Percentiles rank a stretch among this genome's conserved stretches.
These are phyloP conservation scores for Melampsora larici-populina DNA, from an alignment of 1,284 basidiomycete genomes.

Conservation along the genomic window DNA sequence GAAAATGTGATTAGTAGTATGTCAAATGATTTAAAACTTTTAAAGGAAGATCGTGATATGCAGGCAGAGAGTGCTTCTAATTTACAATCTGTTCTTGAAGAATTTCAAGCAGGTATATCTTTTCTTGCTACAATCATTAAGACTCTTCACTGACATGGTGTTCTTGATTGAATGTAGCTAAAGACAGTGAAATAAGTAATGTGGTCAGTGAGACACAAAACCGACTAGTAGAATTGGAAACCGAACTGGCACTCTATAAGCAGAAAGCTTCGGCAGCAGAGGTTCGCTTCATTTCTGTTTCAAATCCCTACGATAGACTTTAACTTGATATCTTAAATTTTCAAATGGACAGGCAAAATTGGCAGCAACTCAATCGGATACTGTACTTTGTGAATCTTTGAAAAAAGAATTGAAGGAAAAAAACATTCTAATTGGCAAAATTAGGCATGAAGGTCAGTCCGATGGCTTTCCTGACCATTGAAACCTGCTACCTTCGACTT, in stretches of 20 bases:
- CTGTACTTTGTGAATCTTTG: constrained; percentile 65
- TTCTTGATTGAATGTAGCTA: constrained; percentile 52
- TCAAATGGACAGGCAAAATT: constrained; percentile 56
- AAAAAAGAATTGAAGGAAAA: constrained; percentile 93
- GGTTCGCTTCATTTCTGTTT: constrained; percentile 56
- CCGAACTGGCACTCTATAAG: constrained; percentile 78
- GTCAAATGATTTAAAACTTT: constrained; percentile 60
- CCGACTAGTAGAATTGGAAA: constrained; percentile 67
- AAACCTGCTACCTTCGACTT: constrained; percentile 10
- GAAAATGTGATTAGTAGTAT: constrained; percentile 68
- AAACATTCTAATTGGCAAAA: constrained; percentile 80
- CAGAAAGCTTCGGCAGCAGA: constrained; percentile 80
- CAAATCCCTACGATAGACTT: background rate
- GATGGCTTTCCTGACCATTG: constrained; percentile 6
- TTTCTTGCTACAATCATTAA: background rate
- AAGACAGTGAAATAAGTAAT: constrained; percentile 62
- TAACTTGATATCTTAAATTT: constrained; percentile 3
- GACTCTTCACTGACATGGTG: constrained; percentile 28
- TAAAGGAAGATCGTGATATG: constrained; percentile 62
- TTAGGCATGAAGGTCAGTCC: constrained; percentile 83
- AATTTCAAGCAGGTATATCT: constrained; percentile 80
- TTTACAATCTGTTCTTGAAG: constrained; percentile 85
- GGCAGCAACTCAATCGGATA: constrained; percentile 69
- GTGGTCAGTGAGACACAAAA: constrained; percentile 76
- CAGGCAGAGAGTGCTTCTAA: constrained; percentile 77